Conservation (phyloP, 2,329 filamentous ascomycete genomes). For the Aschersonia sp. region DNA sequence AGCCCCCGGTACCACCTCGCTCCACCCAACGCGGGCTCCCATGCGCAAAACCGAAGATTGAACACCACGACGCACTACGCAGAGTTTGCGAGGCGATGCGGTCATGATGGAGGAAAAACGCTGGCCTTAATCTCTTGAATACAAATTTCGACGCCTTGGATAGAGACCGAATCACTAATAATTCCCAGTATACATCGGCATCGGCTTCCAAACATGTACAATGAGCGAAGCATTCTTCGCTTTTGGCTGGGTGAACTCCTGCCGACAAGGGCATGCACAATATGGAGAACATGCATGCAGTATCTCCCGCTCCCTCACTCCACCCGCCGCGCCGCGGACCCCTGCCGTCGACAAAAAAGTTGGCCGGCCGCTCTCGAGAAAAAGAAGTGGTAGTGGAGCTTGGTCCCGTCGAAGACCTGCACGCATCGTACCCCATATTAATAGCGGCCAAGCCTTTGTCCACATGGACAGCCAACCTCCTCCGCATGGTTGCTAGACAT, state of each 20-base stretch:
- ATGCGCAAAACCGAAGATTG: not conserved
- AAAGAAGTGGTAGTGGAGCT: not conserved
- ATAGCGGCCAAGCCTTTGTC: not conserved
- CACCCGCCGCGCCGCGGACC: not conserved
- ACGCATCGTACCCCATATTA: not conserved
- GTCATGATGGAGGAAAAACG: too few relatives aligned
- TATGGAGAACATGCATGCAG: constrained; percentile 8
- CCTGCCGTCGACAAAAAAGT: constrained; percentile 7
- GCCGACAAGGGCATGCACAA: not conserved
- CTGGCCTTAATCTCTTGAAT: too few relatives aligned
- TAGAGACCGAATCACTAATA: too few relatives aligned
- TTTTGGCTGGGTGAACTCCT: too few relatives aligned
- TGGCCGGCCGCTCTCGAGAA: not conserved
- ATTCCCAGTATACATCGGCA: too few relatives aligned
- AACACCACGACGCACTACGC: too few relatives aligned
- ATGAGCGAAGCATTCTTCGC: too few relatives aligned
- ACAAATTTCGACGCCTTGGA: too few relatives aligned
- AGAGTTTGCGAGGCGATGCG: too few relatives aligned
- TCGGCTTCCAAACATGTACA: too few relatives aligned
- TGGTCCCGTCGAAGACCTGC: not conserved
- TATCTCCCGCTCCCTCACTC: not conserved
- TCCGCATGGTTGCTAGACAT: not conserved
- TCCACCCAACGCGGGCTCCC: not conserved
- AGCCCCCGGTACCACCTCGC: not conserved
- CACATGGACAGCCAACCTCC: constrained; percentile 1